Base-by-base conservation (phyloP, 2,329 filamentous ascomycete species). In the Clonostachys rhizophaga region DNA sequence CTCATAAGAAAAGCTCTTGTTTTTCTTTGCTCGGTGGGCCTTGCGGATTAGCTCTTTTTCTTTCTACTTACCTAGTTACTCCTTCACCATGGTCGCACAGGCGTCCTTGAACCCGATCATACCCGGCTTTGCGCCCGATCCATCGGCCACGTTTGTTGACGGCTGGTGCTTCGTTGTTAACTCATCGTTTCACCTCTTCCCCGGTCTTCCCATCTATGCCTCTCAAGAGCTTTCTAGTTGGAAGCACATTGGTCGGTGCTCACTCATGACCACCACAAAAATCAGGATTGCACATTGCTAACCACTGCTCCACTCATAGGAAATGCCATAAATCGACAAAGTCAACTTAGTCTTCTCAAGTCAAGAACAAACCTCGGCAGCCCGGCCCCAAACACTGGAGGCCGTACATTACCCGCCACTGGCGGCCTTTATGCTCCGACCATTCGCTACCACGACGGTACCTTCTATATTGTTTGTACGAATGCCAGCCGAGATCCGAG, bases 111-210 rank as follows among this genome's bases (percentile, higher is more conserved):
- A 63, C 35, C 62, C 62, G 9, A 58, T 64, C 36, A 50, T 63
- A n/a, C 56, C 62, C 9, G 62, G 61, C 6, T 65, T 62, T 49
- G 49, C 56, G 5, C 59, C 62, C 11, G 62, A 66, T 40, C 60
- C 62, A 2, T 63, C 61, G 6, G 49, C 58, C 14, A 50, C 59
- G 5, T 52, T 54, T 8, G 55, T 64, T 9, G 52, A 60, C 33
- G 59, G 55, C 5, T 59, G 54, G 1, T 65, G 57, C 50, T 64
- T 58, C 47, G 55, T 61, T 39, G 74, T 81, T 50, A 79, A 78
- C 55, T 78, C 80, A 4, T 75, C 78, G 9, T 80, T 82, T 53
- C 81, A 82, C 55, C 72, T 81, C 11, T 83, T 82, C 52, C 69
- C 80, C 0, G 78, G 80, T 24, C 63, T 70, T 1, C 73, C 76